These are phyloP conservation scores for Triticum urartu DNA, from an alignment of 176 grass and related monocot genomes.

Conservation along the genomic window DNA sequence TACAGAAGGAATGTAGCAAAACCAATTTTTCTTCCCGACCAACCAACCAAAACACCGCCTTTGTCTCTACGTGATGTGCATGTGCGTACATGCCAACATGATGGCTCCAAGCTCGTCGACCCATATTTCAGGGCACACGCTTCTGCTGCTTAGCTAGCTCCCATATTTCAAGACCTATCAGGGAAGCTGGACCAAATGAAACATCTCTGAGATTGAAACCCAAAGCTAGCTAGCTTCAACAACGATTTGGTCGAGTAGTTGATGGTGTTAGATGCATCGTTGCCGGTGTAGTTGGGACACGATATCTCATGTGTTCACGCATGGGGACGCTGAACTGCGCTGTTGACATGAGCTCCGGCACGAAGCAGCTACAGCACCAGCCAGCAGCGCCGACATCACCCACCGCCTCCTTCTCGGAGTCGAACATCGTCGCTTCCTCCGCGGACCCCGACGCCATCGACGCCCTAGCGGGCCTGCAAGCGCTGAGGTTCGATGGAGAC, in stretches of 20 bases:
- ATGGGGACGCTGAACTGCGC: slow-evolving; percentile 43
- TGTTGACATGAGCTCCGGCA: not conserved
- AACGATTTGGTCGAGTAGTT: not conserved
- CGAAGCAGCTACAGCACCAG: slow-evolving; percentile 48
- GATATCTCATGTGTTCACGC: slow-evolving; percentile 34
- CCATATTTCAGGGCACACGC: slow-evolving; percentile 14
- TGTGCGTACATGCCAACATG: slow-evolving; percentile 25
- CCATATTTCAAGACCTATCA: not conserved
- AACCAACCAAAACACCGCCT: slow-evolving; percentile 37
- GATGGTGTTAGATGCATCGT: not conserved
- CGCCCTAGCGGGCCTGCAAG: slow-evolving; percentile 42
- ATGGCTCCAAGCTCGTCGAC: slow-evolving; percentile 40
- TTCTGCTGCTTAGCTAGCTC: slow-evolving; percentile 25
- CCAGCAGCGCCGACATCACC: slow-evolving; percentile 35
- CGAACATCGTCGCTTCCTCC: slow-evolving; percentile 45
- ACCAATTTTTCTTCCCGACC: not conserved
- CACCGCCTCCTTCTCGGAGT: slow-evolving; percentile 53
- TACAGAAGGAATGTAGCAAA: slow-evolving; percentile 18
- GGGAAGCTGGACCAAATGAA: not conserved
- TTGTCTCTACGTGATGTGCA: slow-evolving; percentile 33
- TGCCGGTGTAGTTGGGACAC: not conserved
- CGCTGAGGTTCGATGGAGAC: slow-evolving; percentile 49
- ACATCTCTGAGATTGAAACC: not conserved
- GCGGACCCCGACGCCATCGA: slow-evolving; percentile 34
- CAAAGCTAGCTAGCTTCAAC: not conserved